These are phyloP conservation scores for Meyerozyma elateridarum DNA, from an alignment of 1,139 yeast species.

Conservation along the genomic window DNA sequence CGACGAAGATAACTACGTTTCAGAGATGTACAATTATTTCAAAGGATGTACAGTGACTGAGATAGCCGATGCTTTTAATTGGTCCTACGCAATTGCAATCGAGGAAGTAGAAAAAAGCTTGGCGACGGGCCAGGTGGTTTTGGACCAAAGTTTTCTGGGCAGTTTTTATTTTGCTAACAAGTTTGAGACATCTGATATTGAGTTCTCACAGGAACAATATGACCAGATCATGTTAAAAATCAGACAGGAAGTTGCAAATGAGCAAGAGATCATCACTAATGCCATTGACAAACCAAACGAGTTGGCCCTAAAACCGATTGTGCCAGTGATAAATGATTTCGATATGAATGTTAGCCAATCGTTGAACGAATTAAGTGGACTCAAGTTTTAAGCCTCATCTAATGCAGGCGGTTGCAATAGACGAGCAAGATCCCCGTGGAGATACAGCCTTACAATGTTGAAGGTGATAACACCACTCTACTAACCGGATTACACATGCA, in stretches of 20 bases:
- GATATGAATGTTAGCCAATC: not conserved
- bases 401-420: too few relatives aligned
- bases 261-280: not conserved
- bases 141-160: constrained; percentile 66
- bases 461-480: too few relatives aligned
- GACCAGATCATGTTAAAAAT: not conserved
- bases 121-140: constrained; percentile 50
- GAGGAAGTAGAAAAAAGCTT: constrained; percentile 67
- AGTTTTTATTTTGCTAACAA: constrained; percentile 39
- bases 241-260: not conserved
- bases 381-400: not conserved
- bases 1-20: constrained; percentile 20
- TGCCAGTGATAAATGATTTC: too few relatives aligned
- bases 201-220: not conserved
- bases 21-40: constrained; percentile 21
- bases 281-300: not conserved
- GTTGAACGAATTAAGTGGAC: constrained; percentile 2
- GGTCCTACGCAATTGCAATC: constrained; percentile 66
- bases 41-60: constrained; percentile 36
- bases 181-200: constrained; percentile 12
- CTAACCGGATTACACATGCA: too few relatives aligned
- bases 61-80: constrained; percentile 36
- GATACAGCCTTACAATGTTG: too few relatives aligned
- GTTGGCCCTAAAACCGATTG: too few relatives aligned
- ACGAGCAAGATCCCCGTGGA: too few relatives aligned